A percentile compares a stretch with the other conserved stretches of the same genome.
These are phyloP conservation scores for Cenchrus americanus DNA, from an alignment of 176 grass and related monocot genomes.

Conservation along the genomic window DNA sequence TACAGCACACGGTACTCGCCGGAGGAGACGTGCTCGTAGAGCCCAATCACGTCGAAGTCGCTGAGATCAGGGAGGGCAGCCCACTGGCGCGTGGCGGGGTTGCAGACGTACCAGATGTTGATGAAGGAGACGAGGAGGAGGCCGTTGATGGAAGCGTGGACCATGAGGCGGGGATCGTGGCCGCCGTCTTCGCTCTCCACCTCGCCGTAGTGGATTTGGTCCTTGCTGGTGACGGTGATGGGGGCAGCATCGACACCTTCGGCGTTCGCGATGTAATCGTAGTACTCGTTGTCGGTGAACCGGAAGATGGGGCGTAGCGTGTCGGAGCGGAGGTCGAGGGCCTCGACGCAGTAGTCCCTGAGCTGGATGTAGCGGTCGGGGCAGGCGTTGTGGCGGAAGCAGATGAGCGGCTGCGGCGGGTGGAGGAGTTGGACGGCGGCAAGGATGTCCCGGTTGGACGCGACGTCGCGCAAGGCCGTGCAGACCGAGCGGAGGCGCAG, in stretches of 20 bases:
- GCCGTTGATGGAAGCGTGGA: slow-evolving; percentile 41
- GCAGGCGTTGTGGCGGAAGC: not conserved
- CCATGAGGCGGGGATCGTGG: not conserved
- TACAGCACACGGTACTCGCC: slow-evolving; percentile 20
- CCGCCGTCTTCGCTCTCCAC: not conserved
- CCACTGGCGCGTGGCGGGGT: slow-evolving; percentile 38
- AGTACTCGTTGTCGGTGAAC: slow-evolving; percentile 14
- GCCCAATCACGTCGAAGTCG: not conserved
- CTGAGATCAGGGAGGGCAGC: not conserved
- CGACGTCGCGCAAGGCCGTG: not conserved
- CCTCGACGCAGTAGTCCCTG: slow-evolving; percentile 40
- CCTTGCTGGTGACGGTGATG: not conserved
- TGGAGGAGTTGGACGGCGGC: not conserved
- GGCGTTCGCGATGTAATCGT: not conserved
- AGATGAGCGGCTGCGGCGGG: slow-evolving; percentile 16
- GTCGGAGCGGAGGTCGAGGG: not conserved
- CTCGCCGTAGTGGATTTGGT: not conserved
- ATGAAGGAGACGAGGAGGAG: slow-evolving; percentile 29
- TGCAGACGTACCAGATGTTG: slow-evolving; percentile 13
- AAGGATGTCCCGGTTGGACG: not conserved
- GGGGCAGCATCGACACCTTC: not conserved
- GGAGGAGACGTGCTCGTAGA: slow-evolving; percentile 22
- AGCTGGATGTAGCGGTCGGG: not conserved
- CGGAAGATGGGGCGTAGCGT: not conserved
- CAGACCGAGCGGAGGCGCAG: slow-evolving; percentile 14